Base-by-base conservation (phyloP, 1,284 basidiomycete species). In the Cutaneotrichosporon arboriforme region DNA sequence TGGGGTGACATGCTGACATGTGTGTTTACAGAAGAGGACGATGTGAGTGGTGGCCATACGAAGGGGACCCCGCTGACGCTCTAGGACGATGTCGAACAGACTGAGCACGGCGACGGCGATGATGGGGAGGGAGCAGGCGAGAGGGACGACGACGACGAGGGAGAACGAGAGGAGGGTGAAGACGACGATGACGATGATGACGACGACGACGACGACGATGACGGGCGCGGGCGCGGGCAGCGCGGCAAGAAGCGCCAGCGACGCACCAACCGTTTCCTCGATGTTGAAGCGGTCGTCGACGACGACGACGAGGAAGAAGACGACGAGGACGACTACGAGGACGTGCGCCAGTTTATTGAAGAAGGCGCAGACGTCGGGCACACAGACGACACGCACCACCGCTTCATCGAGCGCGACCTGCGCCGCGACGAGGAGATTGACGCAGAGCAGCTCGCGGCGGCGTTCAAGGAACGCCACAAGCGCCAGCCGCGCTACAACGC, bases 271-370 rank as follows among this genome's bases (percentile, higher is more conserved):
- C 85, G 86, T 62, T 97, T 92, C 84, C 79, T 97, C 66, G 93
- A 97, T 84, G 82, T 93, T 57, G 90, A 96, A 77, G 93, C 91
- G 57, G 90, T 92, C 67, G 89, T 91, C 26, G 88, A 88, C 63
- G 88, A 90, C 47, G 93, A 97, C 50, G 91, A 94, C 22, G 93
- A 97, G 50, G 93, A 96, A 46, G 90, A 94, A 31, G 92, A 93
- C 8, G 91, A 93, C 20, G 88, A 88, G 34, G 90, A 90, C 57
- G 83, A 82, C 59, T 84, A 80, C 18, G 82, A 80, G 33, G 78
- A 77, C 62, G 69, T 70, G 36, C 66, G 64, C 60, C 86, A 83
- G 46, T 97, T 97, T 78, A 91, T 97, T 75, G 80, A 79, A 39
- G 87, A 83, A 49, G 82, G 84, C 39, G 80, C 82, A 46, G 81